Evolutionary conservation across 768 basidiomycete genomes (phyloP).

Genomic region (Rhodotorula paludigena): DNA sequence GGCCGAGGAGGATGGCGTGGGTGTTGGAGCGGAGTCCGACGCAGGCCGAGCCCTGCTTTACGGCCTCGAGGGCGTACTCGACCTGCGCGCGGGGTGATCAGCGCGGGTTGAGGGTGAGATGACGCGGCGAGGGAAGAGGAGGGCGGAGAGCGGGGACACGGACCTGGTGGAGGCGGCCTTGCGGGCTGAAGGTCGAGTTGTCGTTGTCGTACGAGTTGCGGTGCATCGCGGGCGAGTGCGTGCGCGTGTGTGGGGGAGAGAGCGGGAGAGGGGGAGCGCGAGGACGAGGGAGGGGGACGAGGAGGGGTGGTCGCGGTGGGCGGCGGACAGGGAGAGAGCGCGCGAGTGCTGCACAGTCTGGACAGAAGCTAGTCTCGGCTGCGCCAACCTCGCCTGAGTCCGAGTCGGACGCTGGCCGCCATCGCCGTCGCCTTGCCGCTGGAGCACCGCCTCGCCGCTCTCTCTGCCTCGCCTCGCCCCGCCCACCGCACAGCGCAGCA

Average conservation of each 20-base stretch:
- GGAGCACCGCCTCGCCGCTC: too few species aligned
- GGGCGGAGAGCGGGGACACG: not conserved
- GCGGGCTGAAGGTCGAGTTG: conserved; percentile 94
- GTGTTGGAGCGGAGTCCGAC: conserved; percentile 93
- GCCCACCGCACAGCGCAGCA: too few species aligned
- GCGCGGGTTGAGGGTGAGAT: not conserved
- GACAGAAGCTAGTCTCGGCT: too few species aligned
- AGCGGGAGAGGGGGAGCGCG: not conserved
- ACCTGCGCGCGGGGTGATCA: conserved; percentile 24
- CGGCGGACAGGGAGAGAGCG: too few species aligned
- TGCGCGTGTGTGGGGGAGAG: too few species aligned
- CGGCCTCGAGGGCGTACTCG: conserved; percentile 84
- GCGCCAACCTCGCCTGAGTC: too few species aligned
- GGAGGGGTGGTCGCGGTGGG: not conserved
- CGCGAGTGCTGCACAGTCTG: too few species aligned
- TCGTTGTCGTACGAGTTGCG: conserved; percentile 75
- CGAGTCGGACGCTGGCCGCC: too few species aligned
- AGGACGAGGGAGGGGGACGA: not conserved
- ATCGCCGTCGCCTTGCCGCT: too few species aligned
- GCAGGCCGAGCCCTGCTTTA: conserved; percentile 99
- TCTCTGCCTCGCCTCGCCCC: too few species aligned
- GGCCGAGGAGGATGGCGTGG: conserved; percentile 81
- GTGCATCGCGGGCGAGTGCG: conserved; percentile 19
- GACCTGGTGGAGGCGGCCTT: conserved; percentile 76
- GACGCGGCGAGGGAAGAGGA: not conserved